Base-by-base conservation (phyloP, 768 basidiomycete genomes). In the Ramaria sp. region DNA sequence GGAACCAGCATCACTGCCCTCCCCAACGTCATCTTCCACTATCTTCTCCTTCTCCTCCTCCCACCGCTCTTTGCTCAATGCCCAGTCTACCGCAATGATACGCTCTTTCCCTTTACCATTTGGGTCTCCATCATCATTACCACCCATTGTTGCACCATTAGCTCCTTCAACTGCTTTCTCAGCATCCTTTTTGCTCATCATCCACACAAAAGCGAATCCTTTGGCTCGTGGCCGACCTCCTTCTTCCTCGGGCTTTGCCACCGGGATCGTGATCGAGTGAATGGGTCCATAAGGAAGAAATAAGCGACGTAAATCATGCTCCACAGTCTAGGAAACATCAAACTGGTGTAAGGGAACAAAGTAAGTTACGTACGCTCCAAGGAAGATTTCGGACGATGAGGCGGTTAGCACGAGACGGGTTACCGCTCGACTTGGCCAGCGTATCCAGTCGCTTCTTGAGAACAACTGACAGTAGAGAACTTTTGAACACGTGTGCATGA, bases 201-300 rank as follows among this genome's bases (percentile, higher is more conserved):
- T 92, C 91, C 92, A 95, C 10, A 98, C 84, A 64, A 98, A 97
- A 0, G 92, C 95, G 62, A 95, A 98, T 0, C 94, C 92, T 62
- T 86, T 84, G 15, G 79, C 74, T 31, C 78, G 73, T 12, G 63
- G 49, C 43, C 47, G 20, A 31, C 45, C 54, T 17, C 54, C 62
- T 48, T 67, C 63, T 59, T 68, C 59, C 52, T 61, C 54, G 61
- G 62, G 62, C 45, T 72, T 68, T 17, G 70, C 70, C 20, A 72
- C 69, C 0, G 92, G 94, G 17, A 95, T 83, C 59, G 86, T 80
- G 61, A 98, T 81, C 0, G 88, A 88, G 67, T 92, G 75, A 19
- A 98, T 84, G 0, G 92, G 85, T 0, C 94, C 94, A 59, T 86
- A 83, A 0, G 89, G 88, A 2, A 94, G 78, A 74, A 98, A 98